These are phyloP conservation scores for Coemansia pectinata DNA, from an alignment of 192 early-diverging fungal genomes.

Conservation along the genomic window DNA sequence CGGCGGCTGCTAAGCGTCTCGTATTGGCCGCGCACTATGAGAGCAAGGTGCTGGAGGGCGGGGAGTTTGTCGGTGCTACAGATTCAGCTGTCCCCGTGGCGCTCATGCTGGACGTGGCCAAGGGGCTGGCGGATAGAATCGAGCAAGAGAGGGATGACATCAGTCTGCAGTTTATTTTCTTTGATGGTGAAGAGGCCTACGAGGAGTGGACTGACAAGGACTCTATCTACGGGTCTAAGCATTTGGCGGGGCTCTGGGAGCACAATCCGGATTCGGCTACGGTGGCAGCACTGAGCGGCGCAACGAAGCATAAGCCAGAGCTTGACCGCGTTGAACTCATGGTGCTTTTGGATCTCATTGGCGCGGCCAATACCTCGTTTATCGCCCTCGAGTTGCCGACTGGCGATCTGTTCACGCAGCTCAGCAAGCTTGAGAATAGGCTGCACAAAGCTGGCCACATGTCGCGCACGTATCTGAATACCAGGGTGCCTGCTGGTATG, in stretches of 20 bases:
- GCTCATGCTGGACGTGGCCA: constrained; percentile 82
- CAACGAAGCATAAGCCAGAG: constrained; percentile 34
- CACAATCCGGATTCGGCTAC: constrained; percentile 45
- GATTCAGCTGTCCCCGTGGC: constrained; percentile 93
- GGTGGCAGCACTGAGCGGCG: constrained; percentile 23
- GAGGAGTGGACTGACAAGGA: constrained; percentile 70
- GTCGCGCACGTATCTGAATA: constrained; percentile 43
- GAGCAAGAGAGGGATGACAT: constrained; percentile 46
- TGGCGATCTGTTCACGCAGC: constrained; percentile 64
- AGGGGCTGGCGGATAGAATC: constrained; percentile 63
- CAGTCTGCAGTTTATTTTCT: constrained; percentile 91
- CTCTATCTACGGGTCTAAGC: constrained; percentile 88
- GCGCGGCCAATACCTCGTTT: constrained; percentile 59
- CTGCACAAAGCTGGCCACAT: constrained; percentile 50
- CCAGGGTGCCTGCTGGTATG: constrained; percentile 18
- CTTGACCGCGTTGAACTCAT: constrained; percentile 82
- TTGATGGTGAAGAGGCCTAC: constrained; percentile 97
- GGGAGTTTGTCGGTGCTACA: constrained; percentile 81
- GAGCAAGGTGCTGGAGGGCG: constrained; percentile 72
- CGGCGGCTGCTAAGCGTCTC: constrained; percentile 65
- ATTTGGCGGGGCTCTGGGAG: constrained; percentile 84
- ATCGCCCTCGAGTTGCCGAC: constrained; percentile 55
- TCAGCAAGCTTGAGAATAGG: constrained; percentile 70
- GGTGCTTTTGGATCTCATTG: constrained; percentile 88
- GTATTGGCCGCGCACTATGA: constrained; percentile 94